A percentile compares a stretch with the other conserved stretches of the same genome.
phyloP scores from a whole-genome alignment of 192 early-diverging fungal genomes.

The Entomortierella beljakovae region DNA sequence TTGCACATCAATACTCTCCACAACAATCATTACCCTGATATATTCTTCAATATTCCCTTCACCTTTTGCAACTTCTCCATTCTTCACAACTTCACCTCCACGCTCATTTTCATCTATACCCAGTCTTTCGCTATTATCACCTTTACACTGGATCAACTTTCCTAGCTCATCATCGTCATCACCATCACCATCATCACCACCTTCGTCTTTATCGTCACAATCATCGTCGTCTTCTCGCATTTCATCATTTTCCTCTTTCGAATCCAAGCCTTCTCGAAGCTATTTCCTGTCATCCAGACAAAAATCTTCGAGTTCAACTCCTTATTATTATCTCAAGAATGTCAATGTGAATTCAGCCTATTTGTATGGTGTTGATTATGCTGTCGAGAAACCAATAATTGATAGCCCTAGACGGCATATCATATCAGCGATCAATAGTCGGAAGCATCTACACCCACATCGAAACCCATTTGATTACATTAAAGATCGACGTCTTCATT shows the following conservation, averaged over 20 bases:
- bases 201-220: background rate
- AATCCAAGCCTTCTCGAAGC: background rate
- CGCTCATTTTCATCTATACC: background rate
- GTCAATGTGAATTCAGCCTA: background rate
- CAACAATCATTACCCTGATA: constrained; percentile 38
- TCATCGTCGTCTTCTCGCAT: background rate
- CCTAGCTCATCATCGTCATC: background rate
- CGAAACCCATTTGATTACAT: background rate
- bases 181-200: background rate
- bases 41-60: constrained; percentile 13
- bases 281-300: background rate
- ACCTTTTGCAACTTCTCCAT: constrained; percentile 2
- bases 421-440: background rate
- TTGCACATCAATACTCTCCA: constrained; percentile 38
- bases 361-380: constrained; percentile 1
- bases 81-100: background rate
- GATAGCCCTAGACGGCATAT: background rate
- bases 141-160: too few species aligned
- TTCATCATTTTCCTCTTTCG: background rate
- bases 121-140: background rate
- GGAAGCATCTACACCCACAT: background rate
- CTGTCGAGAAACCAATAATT: background rate
- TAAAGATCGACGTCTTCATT: background rate
- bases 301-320: background rate
- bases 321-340: background rate